phyloP scores from a whole-genome alignment of 192 early-diverging fungal genomes.

The Backusella sp. region DNA sequence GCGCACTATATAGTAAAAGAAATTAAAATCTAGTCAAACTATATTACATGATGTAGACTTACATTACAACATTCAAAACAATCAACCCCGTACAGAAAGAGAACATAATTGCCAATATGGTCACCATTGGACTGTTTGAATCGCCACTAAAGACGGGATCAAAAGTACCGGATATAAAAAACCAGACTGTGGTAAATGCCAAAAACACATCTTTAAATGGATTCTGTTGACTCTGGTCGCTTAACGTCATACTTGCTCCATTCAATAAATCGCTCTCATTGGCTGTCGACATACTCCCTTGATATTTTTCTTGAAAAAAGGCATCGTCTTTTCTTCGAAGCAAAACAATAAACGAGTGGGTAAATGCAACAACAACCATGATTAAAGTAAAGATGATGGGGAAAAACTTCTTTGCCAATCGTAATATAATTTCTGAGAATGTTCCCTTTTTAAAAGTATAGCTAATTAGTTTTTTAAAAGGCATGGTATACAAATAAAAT shows the following conservation, averaged over 20 bases:
- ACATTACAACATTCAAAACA: not conserved
- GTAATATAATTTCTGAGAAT: conserved; percentile 6
- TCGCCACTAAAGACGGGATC: not conserved
- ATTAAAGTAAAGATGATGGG: not conserved
- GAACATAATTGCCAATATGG: not conserved
- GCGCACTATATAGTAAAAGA: not conserved
- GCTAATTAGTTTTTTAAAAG: not conserved
- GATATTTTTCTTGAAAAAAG: not conserved
- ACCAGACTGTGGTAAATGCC: not conserved
- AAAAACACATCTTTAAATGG: not conserved
- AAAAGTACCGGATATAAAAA: conserved; percentile 5
- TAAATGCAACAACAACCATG: not conserved
- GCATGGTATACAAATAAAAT: not conserved
- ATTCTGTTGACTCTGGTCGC: not conserved
- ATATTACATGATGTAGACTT: not conserved
- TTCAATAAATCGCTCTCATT: not conserved
- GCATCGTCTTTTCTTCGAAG: not conserved
- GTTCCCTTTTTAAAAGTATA: not conserved
- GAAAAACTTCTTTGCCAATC: not conserved
- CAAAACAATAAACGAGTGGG: conserved; percentile 12
- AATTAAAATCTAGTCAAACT: not conserved
- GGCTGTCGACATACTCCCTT: not conserved
- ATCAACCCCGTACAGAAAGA: conserved; percentile 7
- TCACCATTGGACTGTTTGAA: not conserved
- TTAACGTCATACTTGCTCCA: not conserved